Evolutionary conservation across 179 eudicot species (phyloP).

Genomic region (Beta lomatogona): DNA sequence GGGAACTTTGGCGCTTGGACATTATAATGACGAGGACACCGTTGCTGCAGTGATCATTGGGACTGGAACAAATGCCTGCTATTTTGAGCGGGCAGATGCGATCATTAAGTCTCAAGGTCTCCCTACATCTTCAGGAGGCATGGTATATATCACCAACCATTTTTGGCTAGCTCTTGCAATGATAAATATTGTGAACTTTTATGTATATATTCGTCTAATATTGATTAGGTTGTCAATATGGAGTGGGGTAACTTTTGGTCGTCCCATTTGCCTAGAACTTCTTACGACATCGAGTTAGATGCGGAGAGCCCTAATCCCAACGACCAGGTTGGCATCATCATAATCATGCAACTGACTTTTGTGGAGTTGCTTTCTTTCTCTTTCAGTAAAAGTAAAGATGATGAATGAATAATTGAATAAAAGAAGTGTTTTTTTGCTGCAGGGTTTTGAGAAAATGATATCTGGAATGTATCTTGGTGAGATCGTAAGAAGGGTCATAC

Average conservation of each 20-base stretch:
- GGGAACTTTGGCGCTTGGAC: conserved; percentile 57
- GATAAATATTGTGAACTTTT: not conserved
- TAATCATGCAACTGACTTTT: not conserved
- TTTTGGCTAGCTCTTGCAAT: not conserved
- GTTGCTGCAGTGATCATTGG: conserved; percentile 51
- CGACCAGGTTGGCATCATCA: conserved; percentile 38
- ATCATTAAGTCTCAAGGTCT: conserved; percentile 47
- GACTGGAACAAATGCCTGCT: conserved; percentile 57
- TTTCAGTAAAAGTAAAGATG: not conserved
- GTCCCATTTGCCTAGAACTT: conserved; percentile 65
- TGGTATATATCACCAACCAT: conserved; percentile 36
- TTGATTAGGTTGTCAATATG: conserved; percentile 78
- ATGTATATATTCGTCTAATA: not conserved
- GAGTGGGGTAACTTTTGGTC: conserved; percentile 99
- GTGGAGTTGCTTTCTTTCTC: not conserved
- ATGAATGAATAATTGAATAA: not conserved
- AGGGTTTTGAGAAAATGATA: conserved; percentile 58
- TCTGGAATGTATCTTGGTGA: conserved; percentile 59
- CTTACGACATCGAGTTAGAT: conserved; percentile 47
- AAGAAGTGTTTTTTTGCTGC: conserved; percentile 14
- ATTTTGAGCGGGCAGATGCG: conserved; percentile 48
- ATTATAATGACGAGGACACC: conserved; percentile 51
- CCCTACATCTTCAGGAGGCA: conserved; percentile 46
- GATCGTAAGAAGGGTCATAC: conserved; percentile 47
- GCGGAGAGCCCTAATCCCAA: conserved; percentile 52